Evolutionary conservation across 2,329 filamentous ascomycete genomes (phyloP).

Genomic region (Arachnopeziza araneosa): DNA sequence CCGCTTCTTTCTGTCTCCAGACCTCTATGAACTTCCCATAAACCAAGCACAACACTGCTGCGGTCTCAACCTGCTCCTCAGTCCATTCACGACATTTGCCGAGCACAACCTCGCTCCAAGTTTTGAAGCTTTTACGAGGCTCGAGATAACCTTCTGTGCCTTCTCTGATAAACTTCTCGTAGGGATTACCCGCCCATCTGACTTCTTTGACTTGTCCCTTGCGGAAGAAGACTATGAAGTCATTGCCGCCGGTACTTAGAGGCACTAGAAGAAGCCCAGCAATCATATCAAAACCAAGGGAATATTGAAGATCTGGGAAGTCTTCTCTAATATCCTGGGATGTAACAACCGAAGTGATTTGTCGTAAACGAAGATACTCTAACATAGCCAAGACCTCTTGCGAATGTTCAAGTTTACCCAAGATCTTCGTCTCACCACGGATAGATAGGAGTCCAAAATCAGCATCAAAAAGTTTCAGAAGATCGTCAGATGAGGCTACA

Average conservation of each 20-base stretch:
- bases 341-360: slow-evolving; percentile 67
- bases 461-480: slow-evolving; percentile 78
- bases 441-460: slow-evolving; percentile 85
- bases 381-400: slow-evolving; percentile 81
- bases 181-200: slow-evolving; percentile 77
- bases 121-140: slow-evolving; percentile 72
- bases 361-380: slow-evolving; percentile 75
- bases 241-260: slow-evolving; percentile 65
- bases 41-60: slow-evolving; percentile 79
- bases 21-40: slow-evolving; percentile 86
- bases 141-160: slow-evolving; percentile 71
- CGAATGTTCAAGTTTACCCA: slow-evolving; percentile 68
- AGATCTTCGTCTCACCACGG: slow-evolving; percentile 78
- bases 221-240: slow-evolving; percentile 89
- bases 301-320: slow-evolving; percentile 75
- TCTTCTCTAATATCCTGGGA: slow-evolving; percentile 71
- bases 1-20: slow-evolving; percentile 85
- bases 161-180: slow-evolving; percentile 69
- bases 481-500: slow-evolving; percentile 79
- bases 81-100: slow-evolving; percentile 85
- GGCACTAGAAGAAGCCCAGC: slow-evolving; percentile 80
- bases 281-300: slow-evolving; percentile 71
- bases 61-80: slow-evolving; percentile 83
- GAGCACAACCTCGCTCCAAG: slow-evolving; percentile 74
- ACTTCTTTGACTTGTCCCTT: slow-evolving; percentile 69